Conservation (phyloP, 148 eudicot genomes). For the Amaranthus cruentus region DNA sequence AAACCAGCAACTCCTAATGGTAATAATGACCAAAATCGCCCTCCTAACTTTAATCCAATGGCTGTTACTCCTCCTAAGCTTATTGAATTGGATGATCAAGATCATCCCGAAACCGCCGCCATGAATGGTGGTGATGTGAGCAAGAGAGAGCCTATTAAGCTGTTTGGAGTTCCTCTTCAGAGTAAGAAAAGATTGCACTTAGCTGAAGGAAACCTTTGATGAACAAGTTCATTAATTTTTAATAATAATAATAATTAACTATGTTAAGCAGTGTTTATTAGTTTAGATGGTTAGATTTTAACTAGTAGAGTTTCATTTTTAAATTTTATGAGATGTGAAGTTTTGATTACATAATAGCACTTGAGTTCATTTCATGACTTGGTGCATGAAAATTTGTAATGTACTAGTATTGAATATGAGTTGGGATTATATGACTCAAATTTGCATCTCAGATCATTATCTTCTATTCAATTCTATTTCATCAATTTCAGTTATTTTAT, state of each 20-base stretch:
- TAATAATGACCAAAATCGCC: constrained; percentile 17
- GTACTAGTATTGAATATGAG: neutral
- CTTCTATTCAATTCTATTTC: too few relatives aligned
- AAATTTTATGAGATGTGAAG: constrained; percentile 15
- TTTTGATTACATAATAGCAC: constrained; percentile 16
- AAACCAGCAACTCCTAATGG: constrained; percentile 29
- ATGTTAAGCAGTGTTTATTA: neutral
- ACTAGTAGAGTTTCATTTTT: constrained; percentile 13
- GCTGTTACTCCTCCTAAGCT: constrained; percentile 29
- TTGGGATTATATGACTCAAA: neutral
- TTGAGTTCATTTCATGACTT: neutral
- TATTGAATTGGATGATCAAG: constrained; percentile 31
- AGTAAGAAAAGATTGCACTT: constrained; percentile 50
- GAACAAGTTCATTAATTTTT: neutral
- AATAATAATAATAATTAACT: neutral
- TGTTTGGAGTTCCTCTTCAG: constrained; percentile 47
- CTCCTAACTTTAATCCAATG: constrained; percentile 16
- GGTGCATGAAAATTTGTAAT: neutral
- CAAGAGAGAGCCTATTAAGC: constrained; percentile 36
- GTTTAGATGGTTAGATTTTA: constrained; percentile 16
- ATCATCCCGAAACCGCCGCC: neutral
- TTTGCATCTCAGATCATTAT: too few relatives aligned
- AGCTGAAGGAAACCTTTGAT: constrained; percentile 20
- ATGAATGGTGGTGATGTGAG: neutral
- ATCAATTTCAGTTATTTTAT: too few relatives aligned